Evolutionary conservation across 2,329 filamentous ascomycete genomes (phyloP), one percentile per base, ranked within the genome.

Genomic region (Talaromyces piceae): DNA sequence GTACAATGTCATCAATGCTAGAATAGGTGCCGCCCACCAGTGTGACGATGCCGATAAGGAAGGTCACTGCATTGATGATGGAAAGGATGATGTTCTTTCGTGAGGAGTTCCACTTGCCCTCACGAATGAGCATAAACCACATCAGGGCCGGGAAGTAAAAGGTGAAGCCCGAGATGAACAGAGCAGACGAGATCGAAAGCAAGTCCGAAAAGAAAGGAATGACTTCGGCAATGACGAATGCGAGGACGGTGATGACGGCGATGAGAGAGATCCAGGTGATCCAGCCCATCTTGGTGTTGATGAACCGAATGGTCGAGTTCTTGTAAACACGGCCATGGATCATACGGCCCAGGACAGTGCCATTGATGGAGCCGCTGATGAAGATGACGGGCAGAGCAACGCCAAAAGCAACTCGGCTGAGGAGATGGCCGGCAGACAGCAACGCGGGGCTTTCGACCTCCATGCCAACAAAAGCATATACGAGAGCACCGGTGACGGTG

Each of bases 101-200:
- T 16, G 51, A 56, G 12, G 57, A 51, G 16, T 51, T 57, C 61
- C 60, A 64, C 5, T 47, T 51, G 9, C 63, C 63, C 54, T 65
- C 58, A 7, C 59, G 58, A 23, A 65, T 51, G 20, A 65, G 57
- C 13, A 61, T 58, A 51, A 64, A 64, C 62, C 62, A 65, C 62
- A 64, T 61, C 54, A 70, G 69, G 30, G 79, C 78, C 1, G 76
- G 70, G 28, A 83, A 61, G 45, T 78, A 94, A 74, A 93, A 94
- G 64, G 91, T 91, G 74, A 94, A 94, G 47, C 89, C 89, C 59
- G 84, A 88, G 68, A 93, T 86, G 62, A 93, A 91, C 1, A 93
- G 78, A 3, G 87, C 88, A 6, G 67, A 70, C 47, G 66, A 67
- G 53, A 72, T 63, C 7, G 64, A 66, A 5, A 77, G 65, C 57